A percentile compares a stretch with the other conserved stretches of the same genome.
Evolutionary conservation across 805 yeast genomes (phyloP).

Genomic region (Saccharomycopsis babjevae): DNA sequence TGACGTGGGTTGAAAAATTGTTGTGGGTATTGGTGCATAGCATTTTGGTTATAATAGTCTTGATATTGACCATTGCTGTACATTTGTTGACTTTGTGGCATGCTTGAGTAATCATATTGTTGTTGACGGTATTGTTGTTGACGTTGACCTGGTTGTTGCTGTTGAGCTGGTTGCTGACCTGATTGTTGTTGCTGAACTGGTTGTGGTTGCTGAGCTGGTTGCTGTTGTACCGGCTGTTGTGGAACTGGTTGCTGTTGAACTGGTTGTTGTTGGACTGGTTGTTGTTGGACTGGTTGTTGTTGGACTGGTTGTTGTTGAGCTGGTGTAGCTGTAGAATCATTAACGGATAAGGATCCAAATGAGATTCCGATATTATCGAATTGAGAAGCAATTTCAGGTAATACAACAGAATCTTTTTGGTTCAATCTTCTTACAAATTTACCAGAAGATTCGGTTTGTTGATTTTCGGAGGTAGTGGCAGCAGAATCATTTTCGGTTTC

Average conservation of each 20-base stretch:
- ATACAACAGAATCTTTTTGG: slow-evolving; percentile 38
- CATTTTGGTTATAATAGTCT: slow-evolving; percentile 18
- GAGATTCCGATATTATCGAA: slow-evolving; percentile 43
- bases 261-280: slow-evolving; percentile 11
- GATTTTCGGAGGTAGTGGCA: slow-evolving; percentile 5
- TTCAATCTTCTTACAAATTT: slow-evolving; percentile 28
- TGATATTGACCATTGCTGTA: slow-evolving; percentile 21
- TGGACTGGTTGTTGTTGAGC: slow-evolving; percentile 20
- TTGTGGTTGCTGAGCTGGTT: slow-evolving; percentile 18
- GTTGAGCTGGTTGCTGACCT: slow-evolving; percentile 12
- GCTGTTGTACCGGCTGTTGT: slow-evolving; percentile 19
- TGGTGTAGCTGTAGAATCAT: slow-evolving; percentile 23
- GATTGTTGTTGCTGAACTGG: slow-evolving; percentile 15
- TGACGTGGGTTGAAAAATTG: slow-evolving; percentile 9
- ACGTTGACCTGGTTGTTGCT: slow-evolving; percentile 15
- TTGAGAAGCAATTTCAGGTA: slow-evolving; percentile 38
- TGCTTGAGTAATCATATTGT: slow-evolving; percentile 19
- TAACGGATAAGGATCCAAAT: slow-evolving; percentile 47
- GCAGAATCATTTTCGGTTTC: neutral
- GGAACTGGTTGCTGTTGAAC: slow-evolving; percentile 17
- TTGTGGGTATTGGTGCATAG: slow-evolving; percentile 12
- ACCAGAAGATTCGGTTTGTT: slow-evolving; percentile 19
- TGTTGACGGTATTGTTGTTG: slow-evolving; percentile 12
- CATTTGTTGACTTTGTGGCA: slow-evolving; percentile 8
- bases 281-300: slow-evolving; percentile 9